Evolutionary conservation across 495 filamentous ascomycete species (phyloP).

Genomic region (Neurospora terricola): DNA sequence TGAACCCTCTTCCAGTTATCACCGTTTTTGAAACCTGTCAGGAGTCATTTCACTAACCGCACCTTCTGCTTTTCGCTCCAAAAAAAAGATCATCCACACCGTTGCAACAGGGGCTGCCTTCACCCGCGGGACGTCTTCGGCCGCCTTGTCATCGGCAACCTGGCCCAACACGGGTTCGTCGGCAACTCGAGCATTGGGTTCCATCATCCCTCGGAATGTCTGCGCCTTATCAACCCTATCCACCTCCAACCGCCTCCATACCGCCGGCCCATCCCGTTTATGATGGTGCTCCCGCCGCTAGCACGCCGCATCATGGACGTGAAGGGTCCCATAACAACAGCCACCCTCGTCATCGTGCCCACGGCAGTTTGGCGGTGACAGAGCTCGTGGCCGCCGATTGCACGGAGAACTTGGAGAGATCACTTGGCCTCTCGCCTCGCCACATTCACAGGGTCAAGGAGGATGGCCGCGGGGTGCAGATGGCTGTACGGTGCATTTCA

Average conservation of each 20-base stretch:
- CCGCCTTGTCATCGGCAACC: not conserved
- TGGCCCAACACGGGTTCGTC: not conserved
- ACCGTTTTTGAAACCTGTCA: not conserved
- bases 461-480: no score
- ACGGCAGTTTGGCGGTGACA: constrained; percentile 32
- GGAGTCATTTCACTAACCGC: not conserved
- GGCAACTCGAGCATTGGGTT: not conserved
- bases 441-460: no score
- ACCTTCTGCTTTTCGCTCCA: not conserved
- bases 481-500: no score
- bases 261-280: constrained; percentile 9
- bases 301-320: constrained; percentile 24
- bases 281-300: constrained; percentile 24
- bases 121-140: not conserved
- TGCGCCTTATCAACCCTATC: not conserved
- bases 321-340: constrained; percentile 24
- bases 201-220: not conserved
- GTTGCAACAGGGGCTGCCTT: no score
- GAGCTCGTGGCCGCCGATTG: constrained; percentile 27
- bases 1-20: not conserved
- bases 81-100: not conserved
- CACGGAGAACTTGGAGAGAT: no score
- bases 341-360: constrained; percentile 17
- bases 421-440: no score
- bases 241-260: not conserved